Evolutionary conservation across 257 asterid genomes (phyloP), one percentile per base, ranked within the genome.

Genomic region (Solanum peruvianum): DNA sequence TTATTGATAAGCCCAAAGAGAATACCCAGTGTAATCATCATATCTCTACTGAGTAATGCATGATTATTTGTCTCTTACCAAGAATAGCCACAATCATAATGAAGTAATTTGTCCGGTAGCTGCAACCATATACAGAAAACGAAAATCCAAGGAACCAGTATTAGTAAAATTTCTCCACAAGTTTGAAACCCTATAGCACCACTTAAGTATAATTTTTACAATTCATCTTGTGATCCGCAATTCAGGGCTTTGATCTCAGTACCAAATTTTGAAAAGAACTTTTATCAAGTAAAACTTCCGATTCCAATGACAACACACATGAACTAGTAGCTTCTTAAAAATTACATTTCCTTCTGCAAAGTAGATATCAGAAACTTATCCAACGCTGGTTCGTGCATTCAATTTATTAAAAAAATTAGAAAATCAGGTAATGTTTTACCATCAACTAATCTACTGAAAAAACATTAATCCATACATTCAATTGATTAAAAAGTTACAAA

Each of bases 71-170:
- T 37, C 70, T 77, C 94, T 90, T 93, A 96, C 99, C 99, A 52
- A 96, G 96, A 93, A 94, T 93, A 90, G 93, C 64, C 86, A 91
- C 90, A 90, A 94, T 91, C 98, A 93, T 89, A 67, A 96, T 91
- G 96, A 96, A 96, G 87, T 96, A 96, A 93, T 96, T 96, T 49
- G 99, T 95, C 93, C 99, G 91, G 77, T 96, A 96, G 93, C 99
- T 96, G 97, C 94, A 91, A 87, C 85, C 89, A 88, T 86, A 33
- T 52, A 44, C 13, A 73, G 35, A 66, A 21, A 58, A 56, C 41
- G 29, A 60, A 62, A 27, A 73, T 29, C 6, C 33, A 20, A 52
- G 25, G 12, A 45, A 85, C 3, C 2, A 5, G 21, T 25, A 49
- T 81, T 49, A 81, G 85, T 49, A 18, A 15, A 49, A 25, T 25